Percentiles rank a stretch among this genome's conserved stretches.
These are phyloP conservation scores for Phalaenopsis aphrodite DNA, from an alignment of 106 monocot species.

Conservation along the genomic window DNA sequence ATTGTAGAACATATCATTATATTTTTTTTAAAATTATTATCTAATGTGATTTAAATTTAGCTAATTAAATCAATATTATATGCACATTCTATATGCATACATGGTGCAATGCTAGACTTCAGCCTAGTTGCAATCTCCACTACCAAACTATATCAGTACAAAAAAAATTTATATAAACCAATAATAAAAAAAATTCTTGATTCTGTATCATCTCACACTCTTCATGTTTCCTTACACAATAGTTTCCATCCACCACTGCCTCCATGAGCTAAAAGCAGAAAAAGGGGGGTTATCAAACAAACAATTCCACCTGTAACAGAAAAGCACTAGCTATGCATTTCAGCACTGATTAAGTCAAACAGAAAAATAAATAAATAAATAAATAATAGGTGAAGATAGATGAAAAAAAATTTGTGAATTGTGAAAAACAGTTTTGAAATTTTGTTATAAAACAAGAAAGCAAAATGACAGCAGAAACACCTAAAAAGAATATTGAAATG, in stretches of 20 bases:
- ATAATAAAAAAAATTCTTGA: background rate
- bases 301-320: background rate
- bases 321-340: background rate
- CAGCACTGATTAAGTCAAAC: background rate
- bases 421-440: background rate
- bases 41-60: no score
- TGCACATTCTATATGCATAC: no score
- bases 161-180: background rate
- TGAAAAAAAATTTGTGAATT: background rate
- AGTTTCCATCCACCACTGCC: background rate
- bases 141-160: background rate
- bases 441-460: background rate
- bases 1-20: no score
- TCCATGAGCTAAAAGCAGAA: background rate
- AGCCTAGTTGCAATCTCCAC: background rate
- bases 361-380: background rate
- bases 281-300: background rate
- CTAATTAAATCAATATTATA: no score
- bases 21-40: no score
- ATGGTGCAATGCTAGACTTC: background rate
- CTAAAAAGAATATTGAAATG: background rate
- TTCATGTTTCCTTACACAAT: background rate
- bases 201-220: background rate
- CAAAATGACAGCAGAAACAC: background rate
- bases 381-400: background rate